Base-by-base conservation (phyloP, 495 filamentous ascomycete species). In the Barbatosphaeria neglecta region DNA sequence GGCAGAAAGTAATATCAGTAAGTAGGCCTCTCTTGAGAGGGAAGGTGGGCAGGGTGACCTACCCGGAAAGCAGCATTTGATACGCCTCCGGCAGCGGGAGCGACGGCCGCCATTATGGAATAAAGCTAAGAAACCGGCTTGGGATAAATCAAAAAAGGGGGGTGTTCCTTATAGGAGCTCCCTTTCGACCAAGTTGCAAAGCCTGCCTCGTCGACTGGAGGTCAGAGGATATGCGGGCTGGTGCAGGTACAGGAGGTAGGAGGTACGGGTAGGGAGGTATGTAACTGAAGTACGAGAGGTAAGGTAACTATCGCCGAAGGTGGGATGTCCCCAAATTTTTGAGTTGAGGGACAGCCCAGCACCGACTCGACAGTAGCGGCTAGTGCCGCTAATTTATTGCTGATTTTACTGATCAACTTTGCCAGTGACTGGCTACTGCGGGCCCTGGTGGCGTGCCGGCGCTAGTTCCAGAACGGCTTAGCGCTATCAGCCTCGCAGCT, bases 31-130 rank as follows among this genome's bases (percentile, higher is more conserved):
- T 41, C 43, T n/a, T 18, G 38, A 44, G 38, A 40, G 39, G 35
- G 11, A 41, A 39, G 31, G 27, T 25, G 10, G 50, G 37, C 23
- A 51, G 45, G 44, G 47, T 10, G 19, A 54, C 68, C 45, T 74
- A 90, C 88, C 68, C 83, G 86, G 74, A 95, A 95, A 50, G 87
- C 75, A 69, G 75, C 79, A 68, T 83, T 86, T 60, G 72, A 72
- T 59, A 72, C 68, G 57, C 68, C 69, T 47, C 65, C 66, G 51
- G 72, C 68, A 50, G 75, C 55, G 53, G 63, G 62, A 44, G 73
- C 68, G 67, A 75, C 63, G 54, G 81, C 69, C 55, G 83, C 82
- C 83, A 89, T 89, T 25, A 61, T 81, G 67, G 57, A 61, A 48
- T 28, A 35, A 31, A 44, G 20, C 31, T 37, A 13, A 11, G 37